Evolutionary conservation across 78 protist species (phyloP).

Genomic region (Dictyostelium intermedium): DNA sequence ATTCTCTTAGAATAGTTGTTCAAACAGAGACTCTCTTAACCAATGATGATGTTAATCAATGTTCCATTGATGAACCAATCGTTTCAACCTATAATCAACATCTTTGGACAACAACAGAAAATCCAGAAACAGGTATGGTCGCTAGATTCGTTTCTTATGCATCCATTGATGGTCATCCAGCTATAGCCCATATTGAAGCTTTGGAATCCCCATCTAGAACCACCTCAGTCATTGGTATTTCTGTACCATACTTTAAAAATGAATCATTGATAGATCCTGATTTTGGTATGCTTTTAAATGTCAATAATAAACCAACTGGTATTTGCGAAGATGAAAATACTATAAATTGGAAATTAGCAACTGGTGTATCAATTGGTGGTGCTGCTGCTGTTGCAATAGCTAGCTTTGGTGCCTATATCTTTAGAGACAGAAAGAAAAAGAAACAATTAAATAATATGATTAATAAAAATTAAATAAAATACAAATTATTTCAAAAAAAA

Average conservation of each 20-base stretch:
- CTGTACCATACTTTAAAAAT: not conserved
- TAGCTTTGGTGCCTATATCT: not conserved
- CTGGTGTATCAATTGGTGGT: slow-evolving; percentile 17
- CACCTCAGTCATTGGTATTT: not conserved
- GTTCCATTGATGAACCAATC: not conserved
- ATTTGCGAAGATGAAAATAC: not conserved
- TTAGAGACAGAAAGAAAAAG: not conserved
- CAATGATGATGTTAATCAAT: not conserved
- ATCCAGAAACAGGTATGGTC: not conserved
- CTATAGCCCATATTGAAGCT: not conserved
- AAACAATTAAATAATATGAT: not conserved
- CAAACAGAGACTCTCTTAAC: not conserved
- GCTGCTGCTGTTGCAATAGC: not conserved
- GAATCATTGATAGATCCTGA: not conserved
- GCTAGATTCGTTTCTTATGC: slow-evolving; percentile 11
- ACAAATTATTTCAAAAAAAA: not conserved
- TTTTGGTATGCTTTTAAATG: not conserved
- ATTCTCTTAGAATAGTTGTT: slow-evolving; percentile 5
- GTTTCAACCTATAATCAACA: not conserved
- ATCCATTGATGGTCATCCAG: not conserved
- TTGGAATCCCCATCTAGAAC: not conserved
- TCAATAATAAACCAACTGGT: not conserved
- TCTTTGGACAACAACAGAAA: slow-evolving; percentile 5
- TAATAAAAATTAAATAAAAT: not conserved
- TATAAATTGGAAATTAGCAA: not conserved